A percentile compares a stretch with the other conserved stretches of the same genome.
phyloP scores from a whole-genome alignment of 495 filamentous ascomycete species.

The Penicillium pancosmium region DNA sequence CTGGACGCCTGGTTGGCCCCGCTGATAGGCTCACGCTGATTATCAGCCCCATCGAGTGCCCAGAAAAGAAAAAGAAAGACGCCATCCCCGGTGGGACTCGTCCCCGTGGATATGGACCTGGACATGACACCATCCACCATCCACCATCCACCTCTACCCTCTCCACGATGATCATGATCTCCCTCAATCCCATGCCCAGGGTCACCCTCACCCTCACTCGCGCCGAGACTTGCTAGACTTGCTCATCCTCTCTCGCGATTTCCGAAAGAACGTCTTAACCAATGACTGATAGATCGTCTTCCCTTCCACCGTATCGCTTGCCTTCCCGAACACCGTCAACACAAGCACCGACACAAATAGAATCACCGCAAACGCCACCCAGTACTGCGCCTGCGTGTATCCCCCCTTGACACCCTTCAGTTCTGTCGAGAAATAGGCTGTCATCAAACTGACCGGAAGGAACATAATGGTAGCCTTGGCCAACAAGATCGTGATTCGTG shows the following conservation, averaged over 20 bases:
- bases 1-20: slow-evolving; percentile 10
- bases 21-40: slow-evolving; percentile 25
- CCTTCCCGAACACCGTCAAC: slow-evolving; percentile 50
- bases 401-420: slow-evolving; percentile 58
- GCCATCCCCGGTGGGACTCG: slow-evolving; percentile 9
- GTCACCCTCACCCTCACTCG: neutral
- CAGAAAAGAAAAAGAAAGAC: neutral
- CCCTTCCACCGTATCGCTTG: slow-evolving; percentile 54
- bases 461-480: slow-evolving; percentile 85
- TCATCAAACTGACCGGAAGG: slow-evolving; percentile 81
- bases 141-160: slow-evolving; percentile 7
- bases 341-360: slow-evolving; percentile 63
- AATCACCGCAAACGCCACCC: slow-evolving; percentile 71
- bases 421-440: slow-evolving; percentile 79
- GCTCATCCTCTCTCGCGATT: slow-evolving; percentile 30
- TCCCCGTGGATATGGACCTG: neutral
- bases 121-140: slow-evolving; percentile 2
- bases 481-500: slow-evolving; percentile 77
- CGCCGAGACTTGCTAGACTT: slow-evolving; percentile 3
- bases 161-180: neutral
- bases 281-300: slow-evolving; percentile 52
- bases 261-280: slow-evolving; percentile 41
- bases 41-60: slow-evolving; percentile 14
- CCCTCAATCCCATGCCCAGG: too few relatives aligned
- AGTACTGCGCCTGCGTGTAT: slow-evolving; percentile 68